phyloP scores from a whole-genome alignment of 2,329 filamentous ascomycete species.

The Monilinia vaccinii-corymbosi region DNA sequence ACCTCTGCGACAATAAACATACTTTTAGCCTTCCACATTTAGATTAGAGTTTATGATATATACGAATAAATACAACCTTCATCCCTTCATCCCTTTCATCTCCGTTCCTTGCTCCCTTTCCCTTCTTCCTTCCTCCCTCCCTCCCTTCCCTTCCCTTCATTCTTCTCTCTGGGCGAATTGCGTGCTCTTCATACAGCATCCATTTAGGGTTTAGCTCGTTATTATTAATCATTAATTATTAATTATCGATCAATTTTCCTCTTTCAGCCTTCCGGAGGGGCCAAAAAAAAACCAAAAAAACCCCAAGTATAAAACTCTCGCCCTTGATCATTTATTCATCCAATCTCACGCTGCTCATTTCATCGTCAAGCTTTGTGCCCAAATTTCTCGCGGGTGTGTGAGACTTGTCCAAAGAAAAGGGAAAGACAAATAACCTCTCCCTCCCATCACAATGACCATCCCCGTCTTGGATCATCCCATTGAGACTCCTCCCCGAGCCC shows the following conservation, averaged over 20 bases:
- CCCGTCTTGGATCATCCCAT: slow-evolving; percentile 42
- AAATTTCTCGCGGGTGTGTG: background rate
- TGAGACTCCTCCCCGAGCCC: slow-evolving; percentile 63
- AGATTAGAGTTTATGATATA: too few relatives aligned
- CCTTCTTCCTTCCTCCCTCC: background rate
- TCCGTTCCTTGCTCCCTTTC: background rate
- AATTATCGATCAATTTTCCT: too few relatives aligned
- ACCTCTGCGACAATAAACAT: too few relatives aligned
- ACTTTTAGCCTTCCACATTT: too few relatives aligned
- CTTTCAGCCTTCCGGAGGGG: too few relatives aligned
- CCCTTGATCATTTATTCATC: background rate
- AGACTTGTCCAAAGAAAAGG: background rate
- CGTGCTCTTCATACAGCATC: background rate
- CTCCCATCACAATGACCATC: slow-evolving; percentile 17
- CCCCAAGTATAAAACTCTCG: background rate
- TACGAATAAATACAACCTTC: too few relatives aligned
- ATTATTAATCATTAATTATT: too few relatives aligned
- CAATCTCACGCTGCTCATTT: background rate
- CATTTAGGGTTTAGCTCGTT: background rate
- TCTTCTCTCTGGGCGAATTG: background rate
- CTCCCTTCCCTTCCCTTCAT: background rate
- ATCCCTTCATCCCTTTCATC: too few relatives aligned
- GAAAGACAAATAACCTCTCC: background rate
- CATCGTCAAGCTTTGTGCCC: background rate
- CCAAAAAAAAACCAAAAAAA: background rate